These are phyloP conservation scores for Plasmodium coatneyi DNA, from an alignment of 169 alveolate species.

Conservation along the genomic window DNA sequence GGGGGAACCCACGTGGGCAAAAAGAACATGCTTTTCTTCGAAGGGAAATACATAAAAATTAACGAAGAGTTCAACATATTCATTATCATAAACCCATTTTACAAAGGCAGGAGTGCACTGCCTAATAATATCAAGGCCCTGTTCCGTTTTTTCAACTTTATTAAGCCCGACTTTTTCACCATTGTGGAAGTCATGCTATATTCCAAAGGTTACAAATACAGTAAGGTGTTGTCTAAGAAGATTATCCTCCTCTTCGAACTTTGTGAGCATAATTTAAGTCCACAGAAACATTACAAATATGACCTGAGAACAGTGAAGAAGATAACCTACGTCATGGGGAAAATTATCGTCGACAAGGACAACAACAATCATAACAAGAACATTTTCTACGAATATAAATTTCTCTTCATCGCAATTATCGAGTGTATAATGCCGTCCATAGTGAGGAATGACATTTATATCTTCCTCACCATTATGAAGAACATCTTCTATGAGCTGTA, in stretches of 20 bases:
- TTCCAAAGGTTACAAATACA: slow-evolving; percentile 95
- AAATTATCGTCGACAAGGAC: slow-evolving; percentile 54
- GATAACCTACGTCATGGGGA: slow-evolving; percentile 94
- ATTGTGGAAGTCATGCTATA: slow-evolving; percentile 93
- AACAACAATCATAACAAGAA: not conserved
- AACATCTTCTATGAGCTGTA: slow-evolving; percentile 64
- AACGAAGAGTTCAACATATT: slow-evolving; percentile 95
- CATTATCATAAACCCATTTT: slow-evolving; percentile 99
- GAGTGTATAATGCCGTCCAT: slow-evolving; percentile 75
- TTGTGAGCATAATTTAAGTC: slow-evolving; percentile 92
- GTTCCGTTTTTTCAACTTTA: slow-evolving; percentile 93
- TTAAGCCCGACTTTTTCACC: slow-evolving; percentile 91
- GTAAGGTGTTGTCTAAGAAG: slow-evolving; percentile 93
- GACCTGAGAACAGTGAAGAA: slow-evolving; percentile 97
- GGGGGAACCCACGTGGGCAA: slow-evolving; percentile 81
- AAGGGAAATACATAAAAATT: slow-evolving; percentile 89
- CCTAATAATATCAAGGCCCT: slow-evolving; percentile 96
- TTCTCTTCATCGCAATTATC: slow-evolving; percentile 61
- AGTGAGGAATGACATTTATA: slow-evolving; percentile 56
- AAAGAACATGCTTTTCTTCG: slow-evolving; percentile 85
- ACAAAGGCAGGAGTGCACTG: slow-evolving; percentile 96
- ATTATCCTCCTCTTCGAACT: slow-evolving; percentile 95
- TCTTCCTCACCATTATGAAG: slow-evolving; percentile 51
- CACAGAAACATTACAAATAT: slow-evolving; percentile 97
- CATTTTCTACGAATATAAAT: slow-evolving; percentile 70